Conservation (phyloP, 164 flowering plant genomes). For the Stephania cephalantha region DNA sequence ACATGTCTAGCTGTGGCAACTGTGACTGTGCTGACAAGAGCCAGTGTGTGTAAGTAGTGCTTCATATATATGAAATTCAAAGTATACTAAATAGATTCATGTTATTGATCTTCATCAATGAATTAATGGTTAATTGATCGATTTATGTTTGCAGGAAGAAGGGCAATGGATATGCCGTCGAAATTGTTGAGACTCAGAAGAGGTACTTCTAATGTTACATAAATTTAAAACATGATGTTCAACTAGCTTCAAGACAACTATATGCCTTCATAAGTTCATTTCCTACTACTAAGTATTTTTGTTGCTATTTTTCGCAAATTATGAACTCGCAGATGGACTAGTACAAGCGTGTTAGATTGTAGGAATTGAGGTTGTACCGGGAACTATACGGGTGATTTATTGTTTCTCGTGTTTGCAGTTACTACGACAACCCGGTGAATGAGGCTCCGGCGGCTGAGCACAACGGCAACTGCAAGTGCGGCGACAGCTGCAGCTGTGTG, state of each 20-base stretch:
- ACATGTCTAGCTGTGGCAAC: constrained; percentile 72
- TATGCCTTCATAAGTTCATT: too few species aligned
- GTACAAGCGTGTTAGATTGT: too few species aligned
- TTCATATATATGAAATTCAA: neutral
- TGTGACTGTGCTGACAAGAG: constrained; percentile 77
- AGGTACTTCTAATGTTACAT: constrained; percentile 25
- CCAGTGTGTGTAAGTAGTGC: constrained; percentile 52
- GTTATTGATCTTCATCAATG: neutral
- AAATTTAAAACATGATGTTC: too few species aligned
- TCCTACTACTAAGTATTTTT: too few species aligned
- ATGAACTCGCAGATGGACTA: too few species aligned
- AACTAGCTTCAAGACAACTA: too few species aligned
- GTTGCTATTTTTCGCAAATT: too few species aligned
- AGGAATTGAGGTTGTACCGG: neutral
- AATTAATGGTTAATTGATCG: neutral
- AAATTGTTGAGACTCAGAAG: constrained; percentile 42
- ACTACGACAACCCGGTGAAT: constrained; percentile 18
- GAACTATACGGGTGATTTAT: neutral
- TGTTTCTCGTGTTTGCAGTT: constrained; percentile 31
- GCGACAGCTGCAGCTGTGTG: constrained; percentile 44
- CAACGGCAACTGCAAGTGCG: constrained; percentile 71
- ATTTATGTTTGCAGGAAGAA: constrained; percentile 51
- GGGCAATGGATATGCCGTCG: constrained; percentile 40
- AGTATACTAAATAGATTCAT: neutral
- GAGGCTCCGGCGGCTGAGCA: constrained; percentile 41